Conservation (phyloP, 2,329 filamentous ascomycete species). For the Beauveria varroae region DNA sequence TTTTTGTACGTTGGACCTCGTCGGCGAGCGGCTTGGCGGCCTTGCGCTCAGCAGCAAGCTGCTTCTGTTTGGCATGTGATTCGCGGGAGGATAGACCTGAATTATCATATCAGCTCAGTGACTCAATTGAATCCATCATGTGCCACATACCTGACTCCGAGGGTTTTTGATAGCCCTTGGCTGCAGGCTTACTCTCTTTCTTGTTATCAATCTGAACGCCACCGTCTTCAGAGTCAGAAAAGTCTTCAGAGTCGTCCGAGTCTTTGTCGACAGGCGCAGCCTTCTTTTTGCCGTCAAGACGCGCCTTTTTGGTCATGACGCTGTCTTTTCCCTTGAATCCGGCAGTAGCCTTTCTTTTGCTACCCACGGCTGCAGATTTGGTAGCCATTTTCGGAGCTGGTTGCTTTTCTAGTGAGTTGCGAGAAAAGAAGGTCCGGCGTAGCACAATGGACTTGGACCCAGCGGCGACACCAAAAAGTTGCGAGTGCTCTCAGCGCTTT, state of each 20-base stretch:
- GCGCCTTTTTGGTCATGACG: constrained; percentile 44
- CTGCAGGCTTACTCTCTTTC: constrained; percentile 27
- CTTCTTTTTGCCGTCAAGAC: constrained; percentile 29
- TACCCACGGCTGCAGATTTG: constrained; percentile 38
- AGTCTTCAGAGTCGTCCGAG: constrained; percentile 32
- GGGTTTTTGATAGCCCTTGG: constrained; percentile 28
- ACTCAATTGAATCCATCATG: background rate
- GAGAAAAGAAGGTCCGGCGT: constrained; percentile 5
- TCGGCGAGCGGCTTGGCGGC: constrained; percentile 90
- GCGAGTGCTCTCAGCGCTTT: background rate
- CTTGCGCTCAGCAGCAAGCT: constrained; percentile 79
- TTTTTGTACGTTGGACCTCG: constrained; percentile 80
- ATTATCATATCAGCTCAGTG: constrained; percentile 10
- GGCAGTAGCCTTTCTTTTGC: constrained; percentile 50
- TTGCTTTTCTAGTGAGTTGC: constrained; percentile 1
- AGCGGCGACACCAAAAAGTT: constrained; percentile 4
- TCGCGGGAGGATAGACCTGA: constrained; percentile 66
- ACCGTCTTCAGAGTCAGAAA: constrained; percentile 46
- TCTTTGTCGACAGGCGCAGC: constrained; percentile 22
- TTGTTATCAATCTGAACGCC: constrained; percentile 39
- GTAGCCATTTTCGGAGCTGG: constrained; percentile 36
- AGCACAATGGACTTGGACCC: background rate
- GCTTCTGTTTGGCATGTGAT: constrained; percentile 88
- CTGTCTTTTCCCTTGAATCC: constrained; percentile 35
- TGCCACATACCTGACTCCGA: constrained; percentile 34